These are phyloP conservation scores for Eucalyptus viminalis DNA, from an alignment of 345 rosid genomes.

Conservation along the genomic window DNA sequence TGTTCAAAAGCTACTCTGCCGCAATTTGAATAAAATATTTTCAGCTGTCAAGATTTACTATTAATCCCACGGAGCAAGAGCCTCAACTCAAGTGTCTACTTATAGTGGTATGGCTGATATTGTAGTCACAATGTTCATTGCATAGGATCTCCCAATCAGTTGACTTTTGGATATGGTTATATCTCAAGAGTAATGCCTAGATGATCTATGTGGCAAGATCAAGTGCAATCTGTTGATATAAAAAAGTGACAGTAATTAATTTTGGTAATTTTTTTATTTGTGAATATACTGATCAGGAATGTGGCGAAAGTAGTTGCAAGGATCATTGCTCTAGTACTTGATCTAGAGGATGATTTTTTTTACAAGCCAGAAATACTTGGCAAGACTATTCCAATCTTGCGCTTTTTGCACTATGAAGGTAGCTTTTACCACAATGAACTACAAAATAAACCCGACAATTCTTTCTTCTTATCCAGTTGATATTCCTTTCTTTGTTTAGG, in stretches of 20 bases:
- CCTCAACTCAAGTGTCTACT: not conserved
- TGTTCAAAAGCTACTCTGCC: too few relatives aligned
- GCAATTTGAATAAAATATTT: not conserved
- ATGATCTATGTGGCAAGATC: not conserved
- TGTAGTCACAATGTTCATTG: not conserved
- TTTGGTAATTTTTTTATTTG: not conserved
- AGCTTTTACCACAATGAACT: not conserved
- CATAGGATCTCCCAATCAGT: not conserved
- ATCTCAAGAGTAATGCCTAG: not conserved
- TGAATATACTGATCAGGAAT: constrained; percentile 9
- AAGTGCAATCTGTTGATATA: not conserved
- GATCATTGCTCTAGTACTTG: constrained; percentile 65
- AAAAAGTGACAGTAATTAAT: not conserved
- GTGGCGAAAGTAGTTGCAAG: constrained; percentile 45
- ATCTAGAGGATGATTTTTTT: constrained; percentile 52
- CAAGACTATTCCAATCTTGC: constrained; percentile 49
- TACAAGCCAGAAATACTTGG: constrained; percentile 67
- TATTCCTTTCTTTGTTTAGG: too few relatives aligned
- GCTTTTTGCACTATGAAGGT: constrained; percentile 71
- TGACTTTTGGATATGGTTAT: not conserved
- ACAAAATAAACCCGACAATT: rapidly evolving
- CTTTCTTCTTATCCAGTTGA: rapidly evolving
- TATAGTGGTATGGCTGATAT: not conserved
- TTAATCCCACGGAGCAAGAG: not conserved
- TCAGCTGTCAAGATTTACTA: not conserved